Evolutionary conservation across 768 basidiomycete genomes (phyloP), one percentile per base, ranked within the genome.

Genomic region (Pisolithus albus): DNA sequence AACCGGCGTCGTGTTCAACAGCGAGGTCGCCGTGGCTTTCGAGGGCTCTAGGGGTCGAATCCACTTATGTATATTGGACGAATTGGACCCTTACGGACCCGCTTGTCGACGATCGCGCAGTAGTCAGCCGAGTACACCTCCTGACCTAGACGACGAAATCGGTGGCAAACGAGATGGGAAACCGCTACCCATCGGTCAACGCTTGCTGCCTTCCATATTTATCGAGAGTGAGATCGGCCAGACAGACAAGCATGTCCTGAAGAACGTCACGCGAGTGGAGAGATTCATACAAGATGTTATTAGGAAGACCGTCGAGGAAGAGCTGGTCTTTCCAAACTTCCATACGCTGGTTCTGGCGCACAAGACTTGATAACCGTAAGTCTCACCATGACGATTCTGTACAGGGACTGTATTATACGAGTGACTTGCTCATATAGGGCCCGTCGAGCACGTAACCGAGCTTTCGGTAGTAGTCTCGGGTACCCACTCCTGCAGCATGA

Each of bases 161-260:
- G 68, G 65, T 5, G 70, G 72, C 36, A 66, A 67, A 38, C 72
- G 78, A 15, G 69, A 76, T 0, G 69, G 76, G 8, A 91, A 91
- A 61, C 84, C 83, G 24, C 70, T 88, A 11, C 87, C 89, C 1
- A 76, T 88, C 6, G 92, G 94, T 0, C 84, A 88, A 59, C 78
- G 92, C 26, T 70, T 99, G 13, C 72, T 99, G 19, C 91, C 91
- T 0, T 81, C 82, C 11, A 90, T 96, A 40, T 80, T 84, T 59
- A 94, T 98, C 68, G 95, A 98, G 70, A 92, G 89, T 61, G 94
- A 97, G 73, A 95, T 98, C 47, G 95, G 95, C 3, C 90, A 97
- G 72, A 74, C 85, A 44, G 93, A 97, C 65, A 95, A 93, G 56
- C 94, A 98, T 72, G 90, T 96, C 10, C 64, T 97, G 56, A 90